phyloP scores from a whole-genome alignment of 73 alveolate genomes.

The Durusdinium trenchii region DNA sequence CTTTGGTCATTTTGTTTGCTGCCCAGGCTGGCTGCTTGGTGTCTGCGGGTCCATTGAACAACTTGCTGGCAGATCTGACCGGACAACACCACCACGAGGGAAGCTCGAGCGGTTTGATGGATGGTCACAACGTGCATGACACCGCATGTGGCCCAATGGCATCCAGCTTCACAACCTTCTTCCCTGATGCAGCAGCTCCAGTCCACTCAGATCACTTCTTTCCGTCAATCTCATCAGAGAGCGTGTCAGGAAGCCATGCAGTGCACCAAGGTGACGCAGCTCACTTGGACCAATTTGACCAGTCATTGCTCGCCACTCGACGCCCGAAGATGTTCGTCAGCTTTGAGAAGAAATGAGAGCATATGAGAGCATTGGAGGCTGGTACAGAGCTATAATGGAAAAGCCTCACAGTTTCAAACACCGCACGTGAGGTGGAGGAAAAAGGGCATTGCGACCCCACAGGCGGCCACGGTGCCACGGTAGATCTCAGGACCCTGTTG shows the following conservation, averaged over 20 bases:
- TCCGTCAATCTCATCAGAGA: constrained; percentile 25
- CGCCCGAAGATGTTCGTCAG: constrained; percentile 50
- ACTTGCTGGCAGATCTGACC: constrained; percentile 5
- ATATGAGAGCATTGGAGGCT: too few species aligned
- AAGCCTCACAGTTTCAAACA: too few species aligned
- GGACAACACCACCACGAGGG: constrained; percentile 26
- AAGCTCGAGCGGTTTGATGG: constrained; percentile 35
- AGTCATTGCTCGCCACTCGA: constrained; percentile 24
- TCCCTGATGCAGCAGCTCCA: constrained; percentile 41
- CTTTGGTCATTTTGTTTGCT: too few species aligned
- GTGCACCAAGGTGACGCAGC: constrained; percentile 41
- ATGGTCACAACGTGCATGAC: constrained; percentile 63
- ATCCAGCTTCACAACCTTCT: constrained; percentile 57
- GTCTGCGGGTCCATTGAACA: too few species aligned
- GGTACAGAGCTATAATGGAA: too few species aligned
- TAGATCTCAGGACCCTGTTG: too few species aligned
- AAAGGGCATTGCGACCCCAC: too few species aligned
- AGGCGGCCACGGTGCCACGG: too few species aligned
- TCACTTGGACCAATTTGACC: constrained; percentile 52
- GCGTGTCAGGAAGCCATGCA: too few species aligned
- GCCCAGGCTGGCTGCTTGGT: too few species aligned
- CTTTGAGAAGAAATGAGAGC: constrained; percentile 8
- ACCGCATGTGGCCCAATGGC: constrained; percentile 7
- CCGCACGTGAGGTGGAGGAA: too few species aligned
- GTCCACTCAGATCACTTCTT: constrained; percentile 12